Evolutionary conservation across 768 basidiomycete genomes (phyloP).

Genomic region (Filobasidium wieringae): DNA sequence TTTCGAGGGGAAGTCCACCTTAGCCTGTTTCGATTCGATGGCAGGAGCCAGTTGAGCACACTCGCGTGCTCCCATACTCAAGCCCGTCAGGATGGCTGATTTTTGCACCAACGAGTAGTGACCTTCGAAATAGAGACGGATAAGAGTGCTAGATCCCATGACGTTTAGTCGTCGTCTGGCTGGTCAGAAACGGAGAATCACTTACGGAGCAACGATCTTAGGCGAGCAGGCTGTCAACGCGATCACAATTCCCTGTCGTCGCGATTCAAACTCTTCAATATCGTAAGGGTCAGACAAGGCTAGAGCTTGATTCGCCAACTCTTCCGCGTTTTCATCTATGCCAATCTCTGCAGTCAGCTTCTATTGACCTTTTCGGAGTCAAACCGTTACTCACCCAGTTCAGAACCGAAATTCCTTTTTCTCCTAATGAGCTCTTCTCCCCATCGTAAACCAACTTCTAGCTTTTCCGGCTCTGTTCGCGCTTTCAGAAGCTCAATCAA

Average conservation of each 20-base stretch:
- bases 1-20: conserved; percentile 65
- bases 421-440: conserved; percentile 75
- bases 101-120: conserved; percentile 84
- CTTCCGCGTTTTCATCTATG: conserved; percentile 78
- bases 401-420: conserved; percentile 73
- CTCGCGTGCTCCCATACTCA: conserved; percentile 77
- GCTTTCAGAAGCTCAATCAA: conserved; percentile 64
- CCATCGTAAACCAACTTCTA: conserved; percentile 66
- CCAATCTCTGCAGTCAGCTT: neutral
- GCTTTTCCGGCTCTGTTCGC: conserved; percentile 54
- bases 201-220: conserved; percentile 66
- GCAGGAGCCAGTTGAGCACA: conserved; percentile 49
- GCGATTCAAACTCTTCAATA: conserved; percentile 61
- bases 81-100: conserved; percentile 67
- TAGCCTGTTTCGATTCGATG: conserved; percentile 19
- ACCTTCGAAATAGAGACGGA: conserved; percentile 87
- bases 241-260: conserved; percentile 61
- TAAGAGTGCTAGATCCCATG: conserved; percentile 50
- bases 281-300: conserved; percentile 74
- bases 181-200: conserved; percentile 14
- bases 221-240: conserved; percentile 76
- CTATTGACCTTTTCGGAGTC: neutral
- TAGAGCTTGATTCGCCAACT: conserved; percentile 61
- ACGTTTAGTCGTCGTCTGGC: neutral
- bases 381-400: conserved; percentile 55